These are phyloP conservation scores for Fusarium brevicatenulatum DNA, from an alignment of 2,329 filamentous ascomycete species.

Conservation along the genomic window DNA sequence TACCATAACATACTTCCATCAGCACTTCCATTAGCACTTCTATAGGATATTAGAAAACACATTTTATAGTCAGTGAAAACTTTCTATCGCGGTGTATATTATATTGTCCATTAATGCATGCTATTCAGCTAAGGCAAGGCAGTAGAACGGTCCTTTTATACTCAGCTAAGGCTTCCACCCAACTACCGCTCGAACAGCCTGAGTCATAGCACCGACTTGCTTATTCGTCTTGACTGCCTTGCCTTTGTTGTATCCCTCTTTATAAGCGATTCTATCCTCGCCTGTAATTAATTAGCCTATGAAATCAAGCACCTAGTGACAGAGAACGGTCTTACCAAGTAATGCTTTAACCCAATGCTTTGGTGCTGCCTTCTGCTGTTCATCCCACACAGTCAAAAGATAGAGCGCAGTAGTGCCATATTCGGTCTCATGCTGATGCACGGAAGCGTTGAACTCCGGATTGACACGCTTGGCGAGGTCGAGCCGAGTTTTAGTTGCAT, in stretches of 20 bases:
- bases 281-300: background rate
- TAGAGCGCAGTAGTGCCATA: background rate
- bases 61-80: accelerated
- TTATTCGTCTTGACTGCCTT: background rate
- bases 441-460: background rate
- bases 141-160: accelerated
- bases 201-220: background rate
- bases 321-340: background rate
- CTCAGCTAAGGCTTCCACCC: background rate
- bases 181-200: background rate
- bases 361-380: background rate
- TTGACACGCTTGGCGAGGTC: background rate
- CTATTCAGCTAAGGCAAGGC: accelerated
- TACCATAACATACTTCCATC: accelerated
- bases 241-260: background rate
- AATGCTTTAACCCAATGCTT: background rate
- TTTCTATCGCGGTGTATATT: background rate
- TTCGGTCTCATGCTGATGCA: background rate
- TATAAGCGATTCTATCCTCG: background rate
- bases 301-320: accelerated
- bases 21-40: too few relatives aligned
- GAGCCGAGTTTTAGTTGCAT: background rate
- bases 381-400: background rate
- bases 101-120: accelerated
- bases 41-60: too few relatives aligned